Percentiles rank a stretch among this genome's conserved stretches.
Conservation (phyloP, 2,329 filamentous ascomycete species). For the Fusarium nisikadoi region DNA sequence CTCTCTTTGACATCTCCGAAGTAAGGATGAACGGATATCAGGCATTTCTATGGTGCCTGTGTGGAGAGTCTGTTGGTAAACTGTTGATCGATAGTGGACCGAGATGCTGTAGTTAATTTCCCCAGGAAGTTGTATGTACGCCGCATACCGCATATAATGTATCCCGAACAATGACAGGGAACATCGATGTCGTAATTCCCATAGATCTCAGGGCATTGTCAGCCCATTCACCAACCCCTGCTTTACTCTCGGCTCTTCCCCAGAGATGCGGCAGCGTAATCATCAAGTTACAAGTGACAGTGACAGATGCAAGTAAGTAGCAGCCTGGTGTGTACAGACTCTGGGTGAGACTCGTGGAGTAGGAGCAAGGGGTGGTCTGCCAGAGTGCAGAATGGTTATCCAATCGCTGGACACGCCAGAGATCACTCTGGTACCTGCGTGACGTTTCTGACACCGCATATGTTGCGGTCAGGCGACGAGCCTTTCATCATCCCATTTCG, state of each 20-base stretch:
- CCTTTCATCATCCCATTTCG: conserved; percentile 2
- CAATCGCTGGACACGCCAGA: conserved; percentile 6
- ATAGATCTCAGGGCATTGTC: conserved; percentile 23
- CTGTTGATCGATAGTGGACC: conserved; percentile 24
- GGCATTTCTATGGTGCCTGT: conserved; percentile 8
- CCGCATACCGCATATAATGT: not conserved
- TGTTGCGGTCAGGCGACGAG: conserved; percentile 15
- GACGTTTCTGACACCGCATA: conserved; percentile 39
- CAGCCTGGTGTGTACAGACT: conserved; percentile 35
- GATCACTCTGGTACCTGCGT: conserved; percentile 42
- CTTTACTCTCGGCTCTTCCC: conserved; percentile 14
- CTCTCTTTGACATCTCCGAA: conserved; percentile 8
- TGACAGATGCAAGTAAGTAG: conserved; percentile 34
- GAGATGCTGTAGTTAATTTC: not conserved
- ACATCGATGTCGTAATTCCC: conserved; percentile 17
- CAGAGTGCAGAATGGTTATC: conserved; percentile 21
- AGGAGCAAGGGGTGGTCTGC: conserved; percentile 27
- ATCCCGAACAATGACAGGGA: conserved; percentile 33
- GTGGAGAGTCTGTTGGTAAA: conserved; percentile 1
- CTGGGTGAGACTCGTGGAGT: conserved; percentile 44
- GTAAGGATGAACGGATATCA: conserved; percentile 22
- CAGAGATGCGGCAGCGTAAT: conserved; percentile 23
- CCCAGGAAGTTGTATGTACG: conserved; percentile 17
- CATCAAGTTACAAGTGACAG: conserved; percentile 28
- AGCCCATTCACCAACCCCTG: conserved; percentile 37